Conservation (phyloP, 2,329 filamentous ascomycete genomes). For the Tolypocladium guangdongense region DNA sequence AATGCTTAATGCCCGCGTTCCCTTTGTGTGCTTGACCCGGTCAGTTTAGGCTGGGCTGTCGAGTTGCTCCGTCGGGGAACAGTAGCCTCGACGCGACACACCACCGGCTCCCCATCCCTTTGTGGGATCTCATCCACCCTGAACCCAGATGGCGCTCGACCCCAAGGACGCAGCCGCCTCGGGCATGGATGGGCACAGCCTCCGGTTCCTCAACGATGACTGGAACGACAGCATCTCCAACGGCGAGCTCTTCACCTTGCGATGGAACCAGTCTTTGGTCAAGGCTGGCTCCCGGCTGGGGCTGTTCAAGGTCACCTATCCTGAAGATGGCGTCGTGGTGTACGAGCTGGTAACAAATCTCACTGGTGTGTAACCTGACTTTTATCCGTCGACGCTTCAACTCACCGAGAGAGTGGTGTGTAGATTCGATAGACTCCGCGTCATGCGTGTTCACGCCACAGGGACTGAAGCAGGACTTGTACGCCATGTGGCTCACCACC, state of each 20-base stretch:
- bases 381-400: background rate
- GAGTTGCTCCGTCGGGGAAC: background rate
- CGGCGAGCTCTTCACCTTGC: conserved; percentile 15
- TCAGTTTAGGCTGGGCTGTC: background rate
- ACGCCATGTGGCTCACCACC: conserved; percentile 17
- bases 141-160: conserved; percentile 10
- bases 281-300: conserved; percentile 12
- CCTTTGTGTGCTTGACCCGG: conserved; percentile 5
- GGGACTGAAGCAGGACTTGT: conserved; percentile 14
- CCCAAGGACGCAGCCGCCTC: conserved; percentile 5
- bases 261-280: conserved; percentile 18
- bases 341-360: conserved; percentile 18
- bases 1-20: conserved; percentile 8
- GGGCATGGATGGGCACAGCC: conserved; percentile 13
- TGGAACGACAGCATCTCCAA: conserved; percentile 24
- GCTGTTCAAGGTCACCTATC: conserved; percentile 20
- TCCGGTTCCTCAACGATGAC: conserved; percentile 20
- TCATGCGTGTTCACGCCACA: conserved; percentile 19
- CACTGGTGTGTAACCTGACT: conserved; percentile 14
- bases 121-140: conserved; percentile 2
- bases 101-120: background rate
- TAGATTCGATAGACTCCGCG: conserved; percentile 13
- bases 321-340: conserved; percentile 15
- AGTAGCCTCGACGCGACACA: background rate
- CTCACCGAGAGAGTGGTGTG: conserved; percentile 2